Base-by-base conservation (phyloP, 2,329 filamentous ascomycete genomes). In the Curvularia eragrostidis region DNA sequence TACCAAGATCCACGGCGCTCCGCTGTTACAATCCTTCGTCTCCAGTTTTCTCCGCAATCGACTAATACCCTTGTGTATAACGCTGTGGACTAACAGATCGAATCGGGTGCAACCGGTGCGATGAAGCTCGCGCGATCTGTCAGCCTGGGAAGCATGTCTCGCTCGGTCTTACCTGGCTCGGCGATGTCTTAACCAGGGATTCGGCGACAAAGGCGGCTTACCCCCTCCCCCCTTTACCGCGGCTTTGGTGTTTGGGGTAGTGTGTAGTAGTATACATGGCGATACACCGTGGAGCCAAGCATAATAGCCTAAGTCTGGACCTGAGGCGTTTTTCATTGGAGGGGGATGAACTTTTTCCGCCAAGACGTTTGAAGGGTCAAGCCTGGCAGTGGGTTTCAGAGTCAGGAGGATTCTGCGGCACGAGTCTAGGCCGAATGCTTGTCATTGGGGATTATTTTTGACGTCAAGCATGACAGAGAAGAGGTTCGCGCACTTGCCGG, bases 281-380 rank as follows among this genome's bases (percentile, higher is more conserved):
- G 5, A 43, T n/a, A 23, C 15, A 43, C 6, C 41, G 13, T 26
- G 23, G 23, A 26, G 23, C 41, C 23, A 43, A 43, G 41, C 41
- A 9, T 13, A 10, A 24, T 26, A 26, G 23, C 13, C 41, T 43
- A 43, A 18, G 26, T 26, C 41, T 26, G 13, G 41, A 43, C 19
- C 9, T 26, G 41, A 9, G 24, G 41, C 23, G 3, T 43, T 23
- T 26, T 43, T 26, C 23, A 15, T 26, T n/a, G 6, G 41, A 2
- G 23, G 23, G 41, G 19, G 26, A 30, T 47, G 43, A 47, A 47
- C 43, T 13, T 15, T 43, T 21, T 47, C 5, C 18, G 43, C 43
- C 43, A 47, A 47, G 43, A 10, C 12, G 43, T 47, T 47, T 47
- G 43, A 47, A 47, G 43, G 26, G 43, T 47, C 43, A 47, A 30